These are phyloP conservation scores for Cubamyces sp. DNA, from an alignment of 768 basidiomycete genomes.

Conservation along the genomic window DNA sequence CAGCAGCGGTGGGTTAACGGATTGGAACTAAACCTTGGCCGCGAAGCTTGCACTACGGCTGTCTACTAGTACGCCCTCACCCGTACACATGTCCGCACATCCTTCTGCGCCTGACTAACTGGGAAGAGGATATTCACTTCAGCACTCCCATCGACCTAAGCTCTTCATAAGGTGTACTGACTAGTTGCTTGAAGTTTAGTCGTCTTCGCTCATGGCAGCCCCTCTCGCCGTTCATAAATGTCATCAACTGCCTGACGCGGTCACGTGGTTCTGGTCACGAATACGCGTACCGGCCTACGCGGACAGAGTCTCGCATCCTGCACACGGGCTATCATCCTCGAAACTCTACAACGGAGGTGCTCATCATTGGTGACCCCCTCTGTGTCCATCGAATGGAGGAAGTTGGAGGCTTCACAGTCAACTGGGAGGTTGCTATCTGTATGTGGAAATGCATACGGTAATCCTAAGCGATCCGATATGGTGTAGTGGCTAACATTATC, in stretches of 20 bases:
- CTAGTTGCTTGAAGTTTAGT: no score
- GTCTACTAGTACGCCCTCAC: no score
- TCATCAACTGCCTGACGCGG: background rate
- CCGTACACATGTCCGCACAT: no score
- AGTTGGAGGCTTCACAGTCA: background rate
- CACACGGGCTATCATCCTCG: background rate
- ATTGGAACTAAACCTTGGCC: no score
- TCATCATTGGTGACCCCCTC: background rate
- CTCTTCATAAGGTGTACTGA: no score
- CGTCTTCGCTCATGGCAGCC: background rate
- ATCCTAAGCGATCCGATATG: constrained; percentile 2
- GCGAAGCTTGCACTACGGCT: no score
- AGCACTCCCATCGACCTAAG: no score
- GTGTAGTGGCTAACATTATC: constrained; percentile 17
- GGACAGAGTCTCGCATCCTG: background rate
- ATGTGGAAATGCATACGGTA: background rate
- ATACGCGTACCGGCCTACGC: background rate
- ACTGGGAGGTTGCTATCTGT: background rate
- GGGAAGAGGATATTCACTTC: no score
- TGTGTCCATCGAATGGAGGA: no score
- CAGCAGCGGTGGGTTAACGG: no score
- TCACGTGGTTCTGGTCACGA: background rate
- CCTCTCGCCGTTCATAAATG: no score
- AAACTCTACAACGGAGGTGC: background rate
- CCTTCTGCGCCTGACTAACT: no score